phyloP scores from a whole-genome alignment of 2,329 filamentous ascomycete genomes.

The Colletotrichum cordylinicola region DNA sequence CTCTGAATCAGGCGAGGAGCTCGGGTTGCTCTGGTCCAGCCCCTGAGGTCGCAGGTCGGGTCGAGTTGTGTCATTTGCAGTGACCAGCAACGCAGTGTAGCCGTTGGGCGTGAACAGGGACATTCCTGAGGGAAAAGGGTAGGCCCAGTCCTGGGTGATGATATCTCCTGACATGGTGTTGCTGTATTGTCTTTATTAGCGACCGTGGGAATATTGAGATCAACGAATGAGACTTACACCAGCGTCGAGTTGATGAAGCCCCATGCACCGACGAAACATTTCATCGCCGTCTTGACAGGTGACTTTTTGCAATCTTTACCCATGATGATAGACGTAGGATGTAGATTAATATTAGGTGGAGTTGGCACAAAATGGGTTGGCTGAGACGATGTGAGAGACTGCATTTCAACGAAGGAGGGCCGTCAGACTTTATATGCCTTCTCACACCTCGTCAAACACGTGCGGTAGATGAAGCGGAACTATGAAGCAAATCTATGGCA shows the following conservation, averaged over 20 bases:
- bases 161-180: constrained; percentile 2
- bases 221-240: background rate
- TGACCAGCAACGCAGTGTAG: constrained; percentile 1
- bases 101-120: constrained; percentile 3
- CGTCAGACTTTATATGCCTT: background rate
- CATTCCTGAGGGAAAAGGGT: background rate
- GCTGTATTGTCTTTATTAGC: background rate
- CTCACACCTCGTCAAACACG: background rate
- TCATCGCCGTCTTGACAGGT: background rate
- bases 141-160: constrained; percentile 1
- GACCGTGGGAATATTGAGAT: background rate
- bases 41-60: background rate
- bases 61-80: background rate
- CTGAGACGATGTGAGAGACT: background rate
- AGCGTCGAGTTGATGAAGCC: constrained; percentile 5
- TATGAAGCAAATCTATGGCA: background rate
- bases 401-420: background rate
- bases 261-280: background rate
- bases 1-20: background rate
- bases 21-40: background rate
- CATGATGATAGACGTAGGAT: background rate
- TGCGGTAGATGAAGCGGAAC: background rate
- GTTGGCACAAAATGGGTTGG: fast-evolving
- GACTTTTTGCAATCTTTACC: background rate
- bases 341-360: fast-evolving